Conservation (phyloP, 495 filamentous ascomycete species). For the Penicillium diatomitis region DNA sequence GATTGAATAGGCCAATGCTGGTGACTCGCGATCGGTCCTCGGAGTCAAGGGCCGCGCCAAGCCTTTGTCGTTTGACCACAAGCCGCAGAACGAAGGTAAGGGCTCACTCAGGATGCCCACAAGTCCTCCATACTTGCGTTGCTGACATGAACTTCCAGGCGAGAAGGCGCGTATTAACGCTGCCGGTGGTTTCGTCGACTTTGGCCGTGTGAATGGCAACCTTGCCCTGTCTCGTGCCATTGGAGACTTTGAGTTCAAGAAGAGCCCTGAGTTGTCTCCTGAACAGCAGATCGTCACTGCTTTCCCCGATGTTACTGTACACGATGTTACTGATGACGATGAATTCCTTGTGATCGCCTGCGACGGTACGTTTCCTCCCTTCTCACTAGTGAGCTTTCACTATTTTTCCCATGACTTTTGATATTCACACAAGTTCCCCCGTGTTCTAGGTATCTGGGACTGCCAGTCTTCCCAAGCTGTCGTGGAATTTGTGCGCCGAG, state of each 20-base stretch:
- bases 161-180: conserved; percentile 95
- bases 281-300: conserved; percentile 98
- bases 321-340: conserved; percentile 85
- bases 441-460: conserved; percentile 83
- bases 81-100: conserved; percentile 93
- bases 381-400: not conserved
- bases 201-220: conserved; percentile 96
- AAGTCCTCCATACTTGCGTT: not conserved
- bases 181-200: conserved; percentile 96
- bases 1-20: conserved; percentile 71
- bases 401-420: not conserved
- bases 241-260: conserved; percentile 99
- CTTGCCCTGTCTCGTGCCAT: conserved; percentile 96
- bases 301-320: conserved; percentile 83
- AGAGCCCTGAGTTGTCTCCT: conserved; percentile 89
- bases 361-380: conserved; percentile 58
- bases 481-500: conserved; percentile 90
- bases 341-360: conserved; percentile 96
- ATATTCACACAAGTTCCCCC: not conserved
- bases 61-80: conserved; percentile 95
- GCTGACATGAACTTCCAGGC: conserved; percentile 41
- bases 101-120: not conserved
- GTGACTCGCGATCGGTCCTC: conserved; percentile 87
- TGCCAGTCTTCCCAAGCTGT: conserved; percentile 97
- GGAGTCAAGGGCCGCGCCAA: conserved; percentile 95